Evolutionary conservation across 192 early-diverging fungal genomes (phyloP).

Genomic region (Funneliformis mosseae): DNA sequence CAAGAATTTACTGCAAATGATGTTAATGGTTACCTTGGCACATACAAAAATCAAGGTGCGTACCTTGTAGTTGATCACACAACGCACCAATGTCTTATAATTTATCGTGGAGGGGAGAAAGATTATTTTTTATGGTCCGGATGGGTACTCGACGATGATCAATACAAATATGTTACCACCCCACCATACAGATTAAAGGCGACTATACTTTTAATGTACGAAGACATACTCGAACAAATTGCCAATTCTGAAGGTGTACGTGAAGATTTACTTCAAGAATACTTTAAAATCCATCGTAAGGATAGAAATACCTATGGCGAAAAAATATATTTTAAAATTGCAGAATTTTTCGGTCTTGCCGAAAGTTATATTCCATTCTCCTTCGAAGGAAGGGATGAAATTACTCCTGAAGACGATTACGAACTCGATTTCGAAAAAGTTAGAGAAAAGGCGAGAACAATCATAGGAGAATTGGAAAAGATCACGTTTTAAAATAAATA

Average conservation of each 20-base stretch:
- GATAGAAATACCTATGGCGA: background rate
- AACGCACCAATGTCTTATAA: background rate
- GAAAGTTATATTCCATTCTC: constrained; percentile 22
- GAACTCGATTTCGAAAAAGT: constrained; percentile 13
- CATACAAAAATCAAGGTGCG: background rate
- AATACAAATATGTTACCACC: background rate
- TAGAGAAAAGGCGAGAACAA: constrained; percentile 1
- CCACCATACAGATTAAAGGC: background rate
- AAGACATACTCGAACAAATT: background rate
- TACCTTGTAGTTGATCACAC: background rate
- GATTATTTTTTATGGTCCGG: constrained; percentile 24
- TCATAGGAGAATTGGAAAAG: background rate
- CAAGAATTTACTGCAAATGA: constrained; percentile 4
- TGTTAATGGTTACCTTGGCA: constrained; percentile 6
- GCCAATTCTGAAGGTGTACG: constrained; percentile 12
- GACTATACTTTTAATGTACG: background rate
- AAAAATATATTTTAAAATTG: background rate
- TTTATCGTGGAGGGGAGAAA: constrained; percentile 6
- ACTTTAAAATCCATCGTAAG: background rate
- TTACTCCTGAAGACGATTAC: background rate
- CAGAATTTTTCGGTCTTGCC: background rate
- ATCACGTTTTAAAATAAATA: background rate
- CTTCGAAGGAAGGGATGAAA: constrained; percentile 5
- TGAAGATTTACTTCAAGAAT: constrained; percentile 19
- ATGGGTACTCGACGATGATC: background rate